These are phyloP conservation scores for Exobasidium cylindrosporum DNA, from an alignment of 1,284 basidiomycete species.

Conservation along the genomic window DNA sequence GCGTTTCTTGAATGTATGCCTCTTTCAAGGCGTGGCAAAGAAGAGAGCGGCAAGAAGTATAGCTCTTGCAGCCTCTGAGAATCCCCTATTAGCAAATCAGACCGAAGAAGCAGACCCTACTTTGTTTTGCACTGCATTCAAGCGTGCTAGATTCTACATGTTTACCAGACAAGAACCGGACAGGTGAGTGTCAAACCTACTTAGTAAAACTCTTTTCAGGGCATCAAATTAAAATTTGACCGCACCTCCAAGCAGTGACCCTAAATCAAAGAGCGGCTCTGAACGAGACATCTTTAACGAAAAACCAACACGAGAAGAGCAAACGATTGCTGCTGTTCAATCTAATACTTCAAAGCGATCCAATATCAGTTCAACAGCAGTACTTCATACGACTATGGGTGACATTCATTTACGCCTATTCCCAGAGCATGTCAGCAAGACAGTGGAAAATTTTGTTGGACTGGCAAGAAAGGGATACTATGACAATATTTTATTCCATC, in stretches of 20 bases:
- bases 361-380: conserved; percentile 59
- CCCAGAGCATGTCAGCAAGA: conserved; percentile 84
- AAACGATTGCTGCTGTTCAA: conserved; percentile 66
- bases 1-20: conserved; percentile 78
- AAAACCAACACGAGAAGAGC: conserved; percentile 91
- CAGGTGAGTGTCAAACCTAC: conserved; percentile 60
- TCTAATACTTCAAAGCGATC: conserved; percentile 5
- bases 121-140: conserved; percentile 87
- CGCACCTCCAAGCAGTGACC: conserved; percentile 49
- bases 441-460: conserved; percentile 96
- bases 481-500: conserved; percentile 92
- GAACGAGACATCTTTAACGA: conserved; percentile 99
- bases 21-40: conserved; percentile 89
- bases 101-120: conserved; percentile 78
- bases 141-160: conserved; percentile 91
- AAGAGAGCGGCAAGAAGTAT: conserved; percentile 82
- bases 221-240: conserved; percentile 1
- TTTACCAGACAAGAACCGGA: conserved; percentile 90
- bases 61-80: conserved; percentile 92
- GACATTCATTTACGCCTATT: conserved; percentile 84
- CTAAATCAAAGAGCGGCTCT: conserved; percentile 62
- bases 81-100: conserved; percentile 73
- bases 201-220: not conserved
- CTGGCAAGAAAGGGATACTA: conserved; percentile 89
- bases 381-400: conserved; percentile 91